These are phyloP conservation scores for Yamadazyma pseudoaaseri DNA, from an alignment of 1,139 yeast genomes.

Conservation along the genomic window DNA sequence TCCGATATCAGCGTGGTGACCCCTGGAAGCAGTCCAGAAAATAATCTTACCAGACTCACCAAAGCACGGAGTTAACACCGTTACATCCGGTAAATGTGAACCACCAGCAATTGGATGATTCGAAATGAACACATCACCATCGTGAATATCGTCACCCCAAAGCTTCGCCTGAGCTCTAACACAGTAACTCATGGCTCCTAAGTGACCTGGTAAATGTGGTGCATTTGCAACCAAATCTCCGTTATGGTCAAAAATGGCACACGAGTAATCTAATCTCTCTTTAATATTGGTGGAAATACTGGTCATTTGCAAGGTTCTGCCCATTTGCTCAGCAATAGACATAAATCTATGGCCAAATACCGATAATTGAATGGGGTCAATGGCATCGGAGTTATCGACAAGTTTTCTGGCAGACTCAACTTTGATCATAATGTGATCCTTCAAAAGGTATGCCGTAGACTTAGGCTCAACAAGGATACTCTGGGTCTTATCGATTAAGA, in stretches of 20 bases:
- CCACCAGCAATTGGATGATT: slow-evolving; percentile 15
- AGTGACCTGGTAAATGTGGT: slow-evolving; percentile 16
- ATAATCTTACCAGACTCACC: slow-evolving; percentile 31
- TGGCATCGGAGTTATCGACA: slow-evolving; percentile 5
- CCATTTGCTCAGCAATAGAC: slow-evolving; percentile 92
- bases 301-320: slow-evolving; percentile 74
- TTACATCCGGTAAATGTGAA: slow-evolving; percentile 15
- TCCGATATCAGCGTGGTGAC: slow-evolving; percentile 67
- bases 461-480: slow-evolving; percentile 16
- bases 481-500: no score
- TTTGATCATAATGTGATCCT: no score
- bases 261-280: slow-evolving; percentile 26
- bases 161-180: slow-evolving; percentile 10
- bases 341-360: slow-evolving; percentile 83
- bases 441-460: no score
- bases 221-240: slow-evolving; percentile 17
- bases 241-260: slow-evolving; percentile 16
- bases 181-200: slow-evolving; percentile 15
- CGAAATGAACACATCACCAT: slow-evolving; percentile 14
- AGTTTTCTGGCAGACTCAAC: no score
- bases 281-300: slow-evolving; percentile 51
- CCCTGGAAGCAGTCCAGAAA: slow-evolving; percentile 61
- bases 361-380: slow-evolving; percentile 72
- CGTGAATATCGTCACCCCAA: slow-evolving; percentile 12
- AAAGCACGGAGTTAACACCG: slow-evolving; percentile 13